Evolutionary conservation across 495 filamentous ascomycete genomes (phyloP), one percentile per base, ranked within the genome.

Genomic region (Parachaetomium inaequale): DNA sequence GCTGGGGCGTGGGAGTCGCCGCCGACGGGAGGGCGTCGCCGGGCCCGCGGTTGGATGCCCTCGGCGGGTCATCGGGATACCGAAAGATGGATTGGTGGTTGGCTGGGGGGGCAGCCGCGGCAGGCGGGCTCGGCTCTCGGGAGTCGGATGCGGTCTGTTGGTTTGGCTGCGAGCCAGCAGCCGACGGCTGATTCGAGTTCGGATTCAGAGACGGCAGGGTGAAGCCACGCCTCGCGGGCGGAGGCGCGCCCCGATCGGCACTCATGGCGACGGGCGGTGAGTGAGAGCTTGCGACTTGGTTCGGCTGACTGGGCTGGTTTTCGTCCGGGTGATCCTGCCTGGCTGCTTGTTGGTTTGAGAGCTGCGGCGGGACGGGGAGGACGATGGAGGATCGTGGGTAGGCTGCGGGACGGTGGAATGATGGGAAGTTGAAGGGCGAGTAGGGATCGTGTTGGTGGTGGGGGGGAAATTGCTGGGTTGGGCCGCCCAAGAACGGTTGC

Each of bases 61-160:
- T 17, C 32, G 23, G 2, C 2, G 32, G 4, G 8, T 14, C 19
- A 25, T 25, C 21, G 19, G 36, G 23, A 23, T 43, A 8, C 2
- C 53, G 23, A 23, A 34, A 34, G 3, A n/a, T 0, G 1, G 55
- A 3, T 5, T 19, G 28, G 10, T 7, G 17, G 42, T 15, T 25
- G n/a, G 55, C 25, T 26, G 31, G 6, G 45, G 59, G 32, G 21
- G 40, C n/a, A n/a, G n/a, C 21, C 17, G 46, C 21, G 32, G 60
- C 51, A 14, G 45, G 42, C 1, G 68, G 65, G 32, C 65, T 66
- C 32, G 65, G 59, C 25, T 64, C 65, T 17, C 42, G 58, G 2
- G 68, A 63, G 49, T 43, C 62, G 28, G 63, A 52, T 52, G 61
- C 62, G 58, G 32, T 17, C 14, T n/a, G 31, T 7, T 28, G 52